phyloP scores from a whole-genome alignment of 2,329 filamentous ascomycete species.

The Xylariales sp. region DNA sequence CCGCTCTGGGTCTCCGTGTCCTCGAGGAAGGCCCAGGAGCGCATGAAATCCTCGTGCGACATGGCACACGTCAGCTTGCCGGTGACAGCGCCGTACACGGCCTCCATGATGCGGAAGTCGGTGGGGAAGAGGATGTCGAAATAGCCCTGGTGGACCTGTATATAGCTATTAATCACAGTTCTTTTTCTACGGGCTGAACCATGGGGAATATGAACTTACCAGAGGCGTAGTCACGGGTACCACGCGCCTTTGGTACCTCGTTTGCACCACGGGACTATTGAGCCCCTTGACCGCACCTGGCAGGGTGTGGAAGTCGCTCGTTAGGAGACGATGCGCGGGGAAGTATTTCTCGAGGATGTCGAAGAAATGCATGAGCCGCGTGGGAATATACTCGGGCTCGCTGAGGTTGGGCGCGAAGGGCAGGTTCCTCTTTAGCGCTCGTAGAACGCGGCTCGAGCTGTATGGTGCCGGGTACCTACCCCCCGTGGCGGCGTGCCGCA shows the following conservation, averaged over 20 bases:
- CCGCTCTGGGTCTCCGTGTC: slow-evolving; percentile 90
- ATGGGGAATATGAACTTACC: slow-evolving; percentile 63
- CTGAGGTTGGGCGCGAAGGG: slow-evolving; percentile 83
- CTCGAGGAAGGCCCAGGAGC: slow-evolving; percentile 87
- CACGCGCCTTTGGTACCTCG: slow-evolving; percentile 85
- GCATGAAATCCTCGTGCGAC: slow-evolving; percentile 91
- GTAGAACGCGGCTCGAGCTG: slow-evolving; percentile 63
- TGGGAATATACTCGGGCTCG: slow-evolving; percentile 91
- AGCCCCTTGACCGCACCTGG: slow-evolving; percentile 85
- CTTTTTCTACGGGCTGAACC: not conserved
- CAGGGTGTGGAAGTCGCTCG: slow-evolving; percentile 89
- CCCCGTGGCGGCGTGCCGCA: slow-evolving; percentile 81
- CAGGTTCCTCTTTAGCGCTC: slow-evolving; percentile 70
- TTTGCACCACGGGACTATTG: slow-evolving; percentile 97
- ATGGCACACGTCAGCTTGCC: slow-evolving; percentile 88
- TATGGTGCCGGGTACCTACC: slow-evolving; percentile 73
- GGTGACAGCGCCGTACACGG: slow-evolving; percentile 91
- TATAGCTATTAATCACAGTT: not conserved
- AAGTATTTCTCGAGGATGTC: slow-evolving; percentile 89
- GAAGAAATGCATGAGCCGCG: slow-evolving; percentile 95
- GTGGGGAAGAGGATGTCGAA: slow-evolving; percentile 99
- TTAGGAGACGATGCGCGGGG: slow-evolving; percentile 86
- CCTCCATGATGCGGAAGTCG: slow-evolving; percentile 89
- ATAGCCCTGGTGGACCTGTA: slow-evolving; percentile 93
- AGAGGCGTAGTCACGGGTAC: slow-evolving; percentile 91